Conservation (phyloP, 768 basidiomycete species). For the Mycena venus region DNA sequence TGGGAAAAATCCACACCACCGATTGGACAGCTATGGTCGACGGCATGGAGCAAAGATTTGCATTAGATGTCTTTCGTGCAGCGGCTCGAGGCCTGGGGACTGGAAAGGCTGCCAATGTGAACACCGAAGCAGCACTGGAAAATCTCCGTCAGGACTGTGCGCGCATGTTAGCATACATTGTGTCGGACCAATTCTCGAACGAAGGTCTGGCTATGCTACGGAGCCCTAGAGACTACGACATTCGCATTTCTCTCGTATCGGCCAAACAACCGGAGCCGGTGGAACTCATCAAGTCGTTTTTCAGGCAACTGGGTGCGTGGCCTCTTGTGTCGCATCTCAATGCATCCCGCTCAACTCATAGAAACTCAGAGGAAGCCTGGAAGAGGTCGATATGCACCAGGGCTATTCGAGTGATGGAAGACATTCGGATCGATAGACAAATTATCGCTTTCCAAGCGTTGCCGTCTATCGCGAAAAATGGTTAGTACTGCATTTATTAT, state of each 20-base stretch:
- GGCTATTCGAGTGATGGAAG: neutral
- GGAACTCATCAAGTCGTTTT: neutral
- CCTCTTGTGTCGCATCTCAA: neutral
- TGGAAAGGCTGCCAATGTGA: neutral
- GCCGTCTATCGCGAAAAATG: neutral
- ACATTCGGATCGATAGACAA: neutral
- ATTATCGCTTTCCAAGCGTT: neutral
- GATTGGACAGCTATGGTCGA: neutral
- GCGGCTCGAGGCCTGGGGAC: neutral
- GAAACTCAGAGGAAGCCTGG: neutral
- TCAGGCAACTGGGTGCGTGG: slow-evolving; percentile 4
- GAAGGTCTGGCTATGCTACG: neutral
- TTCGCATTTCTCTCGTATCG: neutral
- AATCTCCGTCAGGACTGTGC: slow-evolving; percentile 8
- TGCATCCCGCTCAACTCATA: neutral
- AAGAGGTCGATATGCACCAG: slow-evolving; percentile 1
- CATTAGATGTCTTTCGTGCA: neutral
- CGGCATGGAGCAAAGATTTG: neutral
- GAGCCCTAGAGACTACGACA: neutral
- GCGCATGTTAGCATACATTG: slow-evolving; percentile 1
- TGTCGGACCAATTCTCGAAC: neutral
- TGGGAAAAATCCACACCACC: neutral
- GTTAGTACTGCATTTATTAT: too few species aligned
- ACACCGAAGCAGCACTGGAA: neutral
- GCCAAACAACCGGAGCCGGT: neutral